These are phyloP conservation scores for Chrysanthemum makinoi DNA, from an alignment of 129 eudicot genomes.

Conservation along the genomic window DNA sequence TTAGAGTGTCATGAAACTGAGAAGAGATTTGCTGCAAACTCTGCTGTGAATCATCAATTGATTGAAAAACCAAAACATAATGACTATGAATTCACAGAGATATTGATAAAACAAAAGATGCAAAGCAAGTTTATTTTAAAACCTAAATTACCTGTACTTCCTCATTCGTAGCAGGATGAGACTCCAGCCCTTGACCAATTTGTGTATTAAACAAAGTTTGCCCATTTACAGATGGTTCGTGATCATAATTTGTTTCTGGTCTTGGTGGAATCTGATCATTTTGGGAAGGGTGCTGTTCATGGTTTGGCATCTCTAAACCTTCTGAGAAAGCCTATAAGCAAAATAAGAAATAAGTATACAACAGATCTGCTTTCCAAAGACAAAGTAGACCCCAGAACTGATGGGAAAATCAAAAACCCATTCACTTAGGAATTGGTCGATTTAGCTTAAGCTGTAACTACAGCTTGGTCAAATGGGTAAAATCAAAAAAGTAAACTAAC, in stretches of 20 bases:
- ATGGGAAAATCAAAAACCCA: too few species aligned
- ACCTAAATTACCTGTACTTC: constrained; percentile 48
- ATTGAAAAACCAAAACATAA: constrained; percentile 36
- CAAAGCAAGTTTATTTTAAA: not conserved
- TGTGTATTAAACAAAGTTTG: constrained; percentile 24
- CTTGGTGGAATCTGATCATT: constrained; percentile 48
- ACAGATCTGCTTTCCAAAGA: not conserved
- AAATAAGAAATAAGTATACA: constrained; percentile 9
- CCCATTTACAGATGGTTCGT: constrained; percentile 69
- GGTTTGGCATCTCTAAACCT: constrained; percentile 45
- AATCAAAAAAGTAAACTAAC: not conserved
- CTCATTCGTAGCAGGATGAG: constrained; percentile 43
- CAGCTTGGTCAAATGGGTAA: not conserved
- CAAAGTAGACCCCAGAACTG: not conserved
- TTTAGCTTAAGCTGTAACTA: not conserved
- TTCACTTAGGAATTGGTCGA: not conserved
- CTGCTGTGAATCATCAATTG: constrained; percentile 39
- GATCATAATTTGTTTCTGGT: constrained; percentile 45
- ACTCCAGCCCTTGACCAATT: constrained; percentile 47
- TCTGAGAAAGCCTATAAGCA: constrained; percentile 54
- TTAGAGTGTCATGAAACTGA: constrained; percentile 69
- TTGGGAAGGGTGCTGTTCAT: constrained; percentile 51
- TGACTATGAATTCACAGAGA: not conserved
- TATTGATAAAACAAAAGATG: not conserved
- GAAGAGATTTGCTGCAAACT: constrained; percentile 77